phyloP scores from a whole-genome alignment of 2,329 filamentous ascomycete species.

The Penicillium verrucosum region DNA sequence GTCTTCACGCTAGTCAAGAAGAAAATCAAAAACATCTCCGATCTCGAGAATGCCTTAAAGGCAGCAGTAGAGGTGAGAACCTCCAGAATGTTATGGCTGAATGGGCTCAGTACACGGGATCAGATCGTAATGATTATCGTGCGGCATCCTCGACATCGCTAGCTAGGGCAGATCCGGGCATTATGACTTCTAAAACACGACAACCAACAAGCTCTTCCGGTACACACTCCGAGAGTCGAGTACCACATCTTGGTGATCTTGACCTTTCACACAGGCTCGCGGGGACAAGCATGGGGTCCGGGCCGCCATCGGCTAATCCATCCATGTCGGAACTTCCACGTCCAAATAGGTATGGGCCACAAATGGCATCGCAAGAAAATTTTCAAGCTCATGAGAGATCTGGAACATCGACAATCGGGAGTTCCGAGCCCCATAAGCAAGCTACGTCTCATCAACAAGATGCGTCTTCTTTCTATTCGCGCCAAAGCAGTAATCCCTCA shows the following conservation, averaged over 20 bases:
- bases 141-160: conserved; percentile 18
- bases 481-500: conserved; percentile 17
- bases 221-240: conserved; percentile 17
- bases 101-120: conserved; percentile 13
- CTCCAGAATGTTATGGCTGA: conserved; percentile 6
- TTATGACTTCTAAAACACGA: conserved; percentile 27
- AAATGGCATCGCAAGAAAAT: conserved; percentile 16
- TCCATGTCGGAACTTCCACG: conserved; percentile 23
- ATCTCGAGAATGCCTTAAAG: not conserved
- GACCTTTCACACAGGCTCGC: conserved; percentile 29
- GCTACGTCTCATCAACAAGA: conserved; percentile 9
- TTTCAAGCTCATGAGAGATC: conserved; percentile 2
- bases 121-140: conserved; percentile 1
- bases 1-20: conserved; percentile 4
- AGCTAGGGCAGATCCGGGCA: conserved; percentile 9
- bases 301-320: conserved; percentile 17
- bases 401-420: not conserved
- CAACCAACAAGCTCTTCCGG: conserved; percentile 11
- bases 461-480: conserved; percentile 29
- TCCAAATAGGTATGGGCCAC: conserved; percentile 9
- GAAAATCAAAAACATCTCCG: not conserved
- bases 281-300: conserved; percentile 23
- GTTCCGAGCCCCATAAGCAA: not conserved
- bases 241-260: conserved; percentile 29
- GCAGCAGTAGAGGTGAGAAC: not conserved